Percentiles rank a stretch among this genome's conserved stretches.
Evolutionary conservation across 768 basidiomycete species (phyloP).

Genomic region (Ephemerocybe angulata): DNA sequence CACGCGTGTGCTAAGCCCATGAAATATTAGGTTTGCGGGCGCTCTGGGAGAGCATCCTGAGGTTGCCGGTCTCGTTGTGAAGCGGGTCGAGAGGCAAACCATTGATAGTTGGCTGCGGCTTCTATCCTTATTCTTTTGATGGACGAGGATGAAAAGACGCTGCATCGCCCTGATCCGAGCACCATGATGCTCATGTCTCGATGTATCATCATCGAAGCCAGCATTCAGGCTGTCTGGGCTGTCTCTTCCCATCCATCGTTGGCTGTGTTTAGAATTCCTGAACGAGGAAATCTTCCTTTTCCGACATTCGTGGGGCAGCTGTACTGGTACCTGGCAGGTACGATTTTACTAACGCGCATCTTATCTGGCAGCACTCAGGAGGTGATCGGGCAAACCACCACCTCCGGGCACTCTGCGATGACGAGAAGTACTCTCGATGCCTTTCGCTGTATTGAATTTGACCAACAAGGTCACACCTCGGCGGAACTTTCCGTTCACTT

Average conservation of each 20-base stretch:
- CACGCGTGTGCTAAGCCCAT: not conserved
- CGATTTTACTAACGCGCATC: not conserved
- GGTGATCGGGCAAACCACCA: not conserved
- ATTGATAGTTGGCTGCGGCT: not conserved
- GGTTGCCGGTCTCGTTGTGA: slow-evolving; percentile 1
- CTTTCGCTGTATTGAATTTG: not conserved
- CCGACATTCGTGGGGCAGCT: slow-evolving; percentile 1
- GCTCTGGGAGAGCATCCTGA: not conserved
- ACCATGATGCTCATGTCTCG: not conserved
- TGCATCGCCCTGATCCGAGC: slow-evolving; percentile 5
- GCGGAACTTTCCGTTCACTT: not conserved
- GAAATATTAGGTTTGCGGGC: not conserved
- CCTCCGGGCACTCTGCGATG: not conserved
- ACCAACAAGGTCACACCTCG: not conserved
- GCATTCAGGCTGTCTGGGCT: slow-evolving; percentile 3
- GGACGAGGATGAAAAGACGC: no score
- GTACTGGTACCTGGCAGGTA: no score
- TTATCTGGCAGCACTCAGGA: not conserved
- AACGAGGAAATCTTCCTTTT: slow-evolving; percentile 5
- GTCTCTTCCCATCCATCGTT: not conserved
- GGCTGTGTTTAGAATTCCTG: not conserved
- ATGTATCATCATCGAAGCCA: not conserved
- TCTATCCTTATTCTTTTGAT: not conserved
- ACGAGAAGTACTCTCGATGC: not conserved
- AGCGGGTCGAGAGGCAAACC: not conserved